Conservation (phyloP, 2,329 filamentous ascomycete species). For the Pyricularia grisea region DNA sequence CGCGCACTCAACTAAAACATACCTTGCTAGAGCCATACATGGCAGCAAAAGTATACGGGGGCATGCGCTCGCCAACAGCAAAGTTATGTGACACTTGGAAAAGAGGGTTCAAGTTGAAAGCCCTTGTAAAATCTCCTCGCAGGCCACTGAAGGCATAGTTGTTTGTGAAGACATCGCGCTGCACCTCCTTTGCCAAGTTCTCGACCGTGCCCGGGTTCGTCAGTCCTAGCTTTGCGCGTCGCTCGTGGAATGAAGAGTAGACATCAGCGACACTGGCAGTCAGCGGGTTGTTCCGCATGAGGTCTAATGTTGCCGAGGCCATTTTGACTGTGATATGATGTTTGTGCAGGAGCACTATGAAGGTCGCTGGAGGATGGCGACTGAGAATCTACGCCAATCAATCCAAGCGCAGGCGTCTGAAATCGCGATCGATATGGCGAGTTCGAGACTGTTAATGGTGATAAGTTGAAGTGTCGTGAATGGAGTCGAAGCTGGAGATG, state of each 20-base stretch:
- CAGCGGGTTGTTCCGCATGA: slow-evolving; percentile 67
- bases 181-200: slow-evolving; percentile 75
- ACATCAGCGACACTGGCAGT: slow-evolving; percentile 62
- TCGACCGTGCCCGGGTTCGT: slow-evolving; percentile 91
- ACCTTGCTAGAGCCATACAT: slow-evolving; percentile 93
- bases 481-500: neutral
- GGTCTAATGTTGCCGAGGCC: slow-evolving; percentile 26
- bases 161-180: slow-evolving; percentile 91
- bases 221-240: slow-evolving; percentile 79
- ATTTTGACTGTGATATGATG: slow-evolving; percentile 26
- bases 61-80: slow-evolving; percentile 84
- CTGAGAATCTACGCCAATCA: neutral
- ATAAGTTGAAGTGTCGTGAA: neutral
- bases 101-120: slow-evolving; percentile 84
- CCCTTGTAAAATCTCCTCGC: slow-evolving; percentile 92
- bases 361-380: neutral
- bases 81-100: slow-evolving; percentile 98
- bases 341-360: neutral
- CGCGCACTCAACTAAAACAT: slow-evolving; percentile 22
- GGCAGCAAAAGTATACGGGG: slow-evolving; percentile 90
- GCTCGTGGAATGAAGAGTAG: slow-evolving; percentile 72
- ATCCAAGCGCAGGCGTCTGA: neutral
- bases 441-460: neutral
- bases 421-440: neutral
- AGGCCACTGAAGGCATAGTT: slow-evolving; percentile 96